Evolutionary conservation across 495 filamentous ascomycete genomes (phyloP).

Genomic region (Aspergillus hancockii): DNA sequence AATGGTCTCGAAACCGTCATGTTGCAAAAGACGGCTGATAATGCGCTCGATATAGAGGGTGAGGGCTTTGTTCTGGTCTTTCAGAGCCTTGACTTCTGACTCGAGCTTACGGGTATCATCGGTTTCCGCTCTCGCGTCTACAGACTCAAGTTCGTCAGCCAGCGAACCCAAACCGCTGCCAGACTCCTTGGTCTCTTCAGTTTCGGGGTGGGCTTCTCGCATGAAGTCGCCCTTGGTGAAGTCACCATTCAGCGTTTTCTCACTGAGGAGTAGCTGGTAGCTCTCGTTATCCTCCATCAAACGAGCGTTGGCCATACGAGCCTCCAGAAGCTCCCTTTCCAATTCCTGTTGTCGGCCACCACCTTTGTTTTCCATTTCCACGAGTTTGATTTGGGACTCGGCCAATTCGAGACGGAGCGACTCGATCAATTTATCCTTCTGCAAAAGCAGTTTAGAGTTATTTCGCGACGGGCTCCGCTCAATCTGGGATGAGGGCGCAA

Average conservation of each 20-base stretch:
- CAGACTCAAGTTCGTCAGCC: conserved; percentile 82
- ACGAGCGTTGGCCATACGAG: conserved; percentile 89
- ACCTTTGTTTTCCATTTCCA: conserved; percentile 90
- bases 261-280: conserved; percentile 89
- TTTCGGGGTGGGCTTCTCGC: conserved; percentile 46
- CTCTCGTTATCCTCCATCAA: conserved; percentile 99
- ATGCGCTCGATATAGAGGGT: conserved; percentile 98
- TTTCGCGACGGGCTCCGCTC: conserved; percentile 81
- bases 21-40: conserved; percentile 88
- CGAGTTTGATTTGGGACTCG: conserved; percentile 91
- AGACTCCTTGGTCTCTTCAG: conserved; percentile 32
- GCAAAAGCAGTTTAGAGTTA: conserved; percentile 81
- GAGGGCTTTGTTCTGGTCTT: conserved; percentile 94
- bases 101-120: conserved; percentile 71
- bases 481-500: conserved; percentile 82
- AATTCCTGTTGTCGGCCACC: conserved; percentile 82
- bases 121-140: conserved; percentile 56
- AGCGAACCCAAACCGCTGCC: conserved; percentile 58
- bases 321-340: conserved; percentile 83
- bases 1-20: conserved; percentile 92
- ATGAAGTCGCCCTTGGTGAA: conserved; percentile 86
- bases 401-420: conserved; percentile 87
- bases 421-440: conserved; percentile 96
- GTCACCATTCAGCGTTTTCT: conserved; percentile 92
- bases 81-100: conserved; percentile 73